These are phyloP conservation scores for Bryoerythrophyllum caledonicum DNA, from an alignment of 225 moss, liverwort and hornwort genomes.

Conservation along the genomic window DNA sequence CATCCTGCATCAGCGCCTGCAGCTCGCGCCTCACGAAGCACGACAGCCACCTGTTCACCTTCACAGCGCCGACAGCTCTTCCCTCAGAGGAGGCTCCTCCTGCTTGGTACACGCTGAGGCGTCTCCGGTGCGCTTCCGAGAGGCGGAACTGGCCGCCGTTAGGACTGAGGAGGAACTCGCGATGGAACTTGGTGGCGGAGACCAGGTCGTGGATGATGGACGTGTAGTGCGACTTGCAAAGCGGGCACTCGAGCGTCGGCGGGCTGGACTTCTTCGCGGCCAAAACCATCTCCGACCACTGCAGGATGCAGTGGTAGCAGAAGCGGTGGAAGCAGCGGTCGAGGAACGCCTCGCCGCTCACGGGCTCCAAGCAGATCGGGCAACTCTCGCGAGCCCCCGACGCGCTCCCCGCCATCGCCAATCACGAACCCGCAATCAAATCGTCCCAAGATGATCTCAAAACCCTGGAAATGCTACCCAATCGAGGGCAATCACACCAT, in stretches of 20 bases:
- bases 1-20: slow-evolving; percentile 95
- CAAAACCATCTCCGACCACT: slow-evolving; percentile 91
- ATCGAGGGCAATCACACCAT: too few species aligned
- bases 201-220: slow-evolving; percentile 80
- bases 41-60: slow-evolving; percentile 73
- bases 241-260: slow-evolving; percentile 74
- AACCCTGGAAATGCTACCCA: slow-evolving; percentile 9
- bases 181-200: slow-evolving; percentile 66
- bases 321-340: slow-evolving; percentile 94
- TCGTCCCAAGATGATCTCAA: too few species aligned
- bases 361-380: slow-evolving; percentile 80
- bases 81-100: neutral
- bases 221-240: slow-evolving; percentile 76
- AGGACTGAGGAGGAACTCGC: slow-evolving; percentile 63
- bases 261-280: slow-evolving; percentile 52
- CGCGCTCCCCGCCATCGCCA: slow-evolving; percentile 33
- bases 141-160: slow-evolving; percentile 50
- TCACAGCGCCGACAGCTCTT: slow-evolving; percentile 25
- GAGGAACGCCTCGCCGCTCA: slow-evolving; percentile 79
- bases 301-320: slow-evolving; percentile 95
- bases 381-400: slow-evolving; percentile 41
- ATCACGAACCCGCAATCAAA: neutral
- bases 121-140: slow-evolving; percentile 65
- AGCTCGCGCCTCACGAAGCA: slow-evolving; percentile 85
- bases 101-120: slow-evolving; percentile 13